phyloP scores from a whole-genome alignment of 2,329 filamentous ascomycete genomes.

The Pseudovirgaria hyperparasitica region DNA sequence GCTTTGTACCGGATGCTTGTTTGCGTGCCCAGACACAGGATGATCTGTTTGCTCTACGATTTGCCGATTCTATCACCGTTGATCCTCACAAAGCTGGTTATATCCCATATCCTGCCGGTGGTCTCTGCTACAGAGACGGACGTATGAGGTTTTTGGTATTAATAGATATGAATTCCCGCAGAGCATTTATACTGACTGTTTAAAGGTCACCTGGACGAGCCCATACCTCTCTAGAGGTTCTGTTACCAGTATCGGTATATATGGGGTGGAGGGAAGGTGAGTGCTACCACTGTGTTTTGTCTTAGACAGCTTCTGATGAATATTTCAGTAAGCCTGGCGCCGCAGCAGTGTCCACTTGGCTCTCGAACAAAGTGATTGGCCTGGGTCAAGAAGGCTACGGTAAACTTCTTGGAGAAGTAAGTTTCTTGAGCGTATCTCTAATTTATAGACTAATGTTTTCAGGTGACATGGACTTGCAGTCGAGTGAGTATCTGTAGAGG shows the following conservation, averaged over 20 bases:
- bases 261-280: conserved; percentile 33
- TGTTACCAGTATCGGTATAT: conserved; percentile 28
- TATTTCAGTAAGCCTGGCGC: conserved; percentile 32
- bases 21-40: conserved; percentile 24
- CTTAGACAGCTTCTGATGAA: background rate
- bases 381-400: conserved; percentile 30
- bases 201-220: conserved; percentile 34
- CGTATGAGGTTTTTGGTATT: conserved; percentile 30
- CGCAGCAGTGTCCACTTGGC: conserved; percentile 31
- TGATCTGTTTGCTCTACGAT: conserved; percentile 26
- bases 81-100: conserved; percentile 38
- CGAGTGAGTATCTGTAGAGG: conserved; percentile 15
- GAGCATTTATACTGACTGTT: too few relatives aligned
- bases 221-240: conserved; percentile 29
- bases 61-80: conserved; percentile 34
- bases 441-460: too few relatives aligned
- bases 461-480: conserved; percentile 31
- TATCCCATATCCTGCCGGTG: conserved; percentile 34
- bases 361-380: conserved; percentile 33
- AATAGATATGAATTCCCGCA: too few relatives aligned
- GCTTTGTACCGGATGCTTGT: conserved; percentile 24
- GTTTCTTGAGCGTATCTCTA: too few relatives aligned
- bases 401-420: conserved; percentile 29
- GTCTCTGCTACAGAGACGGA: conserved; percentile 32
- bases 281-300: too few relatives aligned